These are phyloP conservation scores for Aphanomyces stellatus DNA, from an alignment of 352 stramenopile species.

Conservation along the genomic window DNA sequence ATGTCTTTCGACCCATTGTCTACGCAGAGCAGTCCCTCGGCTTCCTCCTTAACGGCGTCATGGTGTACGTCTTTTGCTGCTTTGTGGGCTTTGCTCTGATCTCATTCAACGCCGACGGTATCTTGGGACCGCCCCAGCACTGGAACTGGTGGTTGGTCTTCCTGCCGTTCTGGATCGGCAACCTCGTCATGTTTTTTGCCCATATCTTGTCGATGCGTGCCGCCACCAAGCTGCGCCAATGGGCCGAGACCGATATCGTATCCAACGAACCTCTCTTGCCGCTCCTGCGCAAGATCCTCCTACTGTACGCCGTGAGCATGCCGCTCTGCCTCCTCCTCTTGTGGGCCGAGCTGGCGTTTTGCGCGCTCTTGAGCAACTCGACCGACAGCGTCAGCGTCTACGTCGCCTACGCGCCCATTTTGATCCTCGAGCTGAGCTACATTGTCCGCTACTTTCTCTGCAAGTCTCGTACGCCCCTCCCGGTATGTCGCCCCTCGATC, in stretches of 20 bases:
- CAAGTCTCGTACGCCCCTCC: slow-evolving; percentile 60
- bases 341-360: slow-evolving; percentile 79
- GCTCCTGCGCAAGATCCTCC: slow-evolving; percentile 59
- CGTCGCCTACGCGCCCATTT: slow-evolving; percentile 64
- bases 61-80: slow-evolving; percentile 71
- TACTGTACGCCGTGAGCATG: slow-evolving; percentile 66
- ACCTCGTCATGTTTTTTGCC: slow-evolving; percentile 44
- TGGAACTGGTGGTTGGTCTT: slow-evolving; percentile 79
- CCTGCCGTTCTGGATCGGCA: slow-evolving; percentile 70
- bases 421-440: slow-evolving; percentile 76
- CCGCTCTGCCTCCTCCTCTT: slow-evolving; percentile 61
- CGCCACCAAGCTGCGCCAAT: slow-evolving; percentile 54
- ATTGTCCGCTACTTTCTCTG: slow-evolving; percentile 75
- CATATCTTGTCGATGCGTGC: slow-evolving; percentile 55
- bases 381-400: slow-evolving; percentile 50
- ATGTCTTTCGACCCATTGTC: slow-evolving; percentile 59
- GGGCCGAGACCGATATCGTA: slow-evolving; percentile 72
- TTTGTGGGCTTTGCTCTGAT: slow-evolving; percentile 57
- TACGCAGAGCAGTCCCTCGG: slow-evolving; percentile 68
- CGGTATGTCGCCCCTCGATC: slow-evolving; percentile 31
- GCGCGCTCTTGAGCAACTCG: slow-evolving; percentile 47
- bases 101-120: slow-evolving; percentile 68
- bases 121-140: slow-evolving; percentile 39
- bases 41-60: slow-evolving; percentile 60
- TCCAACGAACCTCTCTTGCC: slow-evolving; percentile 74